A percentile compares a stretch with the other conserved stretches of the same genome.
Conservation (phyloP, 768 basidiomycete genomes). For the Tulasnella sp. region DNA sequence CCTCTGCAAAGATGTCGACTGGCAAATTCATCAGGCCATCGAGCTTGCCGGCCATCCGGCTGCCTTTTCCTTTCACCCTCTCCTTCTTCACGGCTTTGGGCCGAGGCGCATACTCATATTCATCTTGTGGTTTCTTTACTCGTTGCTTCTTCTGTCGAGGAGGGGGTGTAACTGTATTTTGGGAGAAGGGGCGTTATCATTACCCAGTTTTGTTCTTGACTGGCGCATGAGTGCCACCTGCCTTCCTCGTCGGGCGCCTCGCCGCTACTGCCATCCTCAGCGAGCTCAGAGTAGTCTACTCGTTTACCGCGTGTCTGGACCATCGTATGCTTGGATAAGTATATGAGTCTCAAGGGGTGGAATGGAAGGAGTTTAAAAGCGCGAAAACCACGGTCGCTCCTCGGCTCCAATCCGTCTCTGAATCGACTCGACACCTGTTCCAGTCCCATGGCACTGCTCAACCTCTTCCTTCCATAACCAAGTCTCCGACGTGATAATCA, state of each 20-base stretch:
- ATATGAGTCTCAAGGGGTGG: too few species aligned
- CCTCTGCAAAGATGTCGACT: slow-evolving; percentile 17
- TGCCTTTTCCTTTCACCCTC: neutral
- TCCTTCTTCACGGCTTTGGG: slow-evolving; percentile 3
- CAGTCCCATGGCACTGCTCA: too few species aligned
- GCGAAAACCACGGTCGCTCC: too few species aligned
- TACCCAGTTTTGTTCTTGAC: neutral
- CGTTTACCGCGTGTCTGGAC: slow-evolving; percentile 8
- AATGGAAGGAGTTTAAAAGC: too few species aligned
- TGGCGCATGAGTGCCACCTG: neutral
- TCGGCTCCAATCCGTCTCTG: too few species aligned
- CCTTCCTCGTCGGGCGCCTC: neutral
- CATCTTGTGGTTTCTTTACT: neutral
- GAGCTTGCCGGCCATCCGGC: slow-evolving; percentile 13
- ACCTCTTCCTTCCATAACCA: too few species aligned
- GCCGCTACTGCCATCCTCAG: neutral
- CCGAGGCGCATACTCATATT: neutral
- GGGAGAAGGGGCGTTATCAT: neutral
- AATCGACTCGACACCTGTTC: too few species aligned
- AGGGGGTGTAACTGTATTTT: neutral
- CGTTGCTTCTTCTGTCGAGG: neutral
- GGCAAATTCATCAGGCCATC: slow-evolving; percentile 15
- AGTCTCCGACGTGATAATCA: too few species aligned
- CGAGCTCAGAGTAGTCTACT: neutral
- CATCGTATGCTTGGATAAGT: neutral